Percentiles rank a stretch among this genome's conserved stretches.
These are phyloP conservation scores for Cyclotella kingstonii DNA, from an alignment of 108 stramenopile species.

Conservation along the genomic window DNA sequence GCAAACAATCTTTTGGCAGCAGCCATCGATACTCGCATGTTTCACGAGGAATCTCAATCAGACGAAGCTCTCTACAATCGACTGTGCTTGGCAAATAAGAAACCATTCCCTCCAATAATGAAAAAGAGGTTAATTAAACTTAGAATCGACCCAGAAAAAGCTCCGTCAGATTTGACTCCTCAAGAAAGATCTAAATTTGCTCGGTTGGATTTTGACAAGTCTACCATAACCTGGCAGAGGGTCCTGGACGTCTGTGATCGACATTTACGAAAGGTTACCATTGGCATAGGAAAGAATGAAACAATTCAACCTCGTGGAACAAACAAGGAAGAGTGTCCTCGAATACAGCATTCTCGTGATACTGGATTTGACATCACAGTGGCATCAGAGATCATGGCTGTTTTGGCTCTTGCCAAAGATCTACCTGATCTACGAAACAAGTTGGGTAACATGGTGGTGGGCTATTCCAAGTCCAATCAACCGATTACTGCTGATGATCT, in stretches of 20 bases:
- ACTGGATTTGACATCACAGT: slow-evolving; percentile 99
- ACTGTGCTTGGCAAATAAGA: slow-evolving; percentile 54
- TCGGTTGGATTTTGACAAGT: slow-evolving; percentile 92
- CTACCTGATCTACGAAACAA: slow-evolving; percentile 90
- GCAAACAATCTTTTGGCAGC: slow-evolving; percentile 96
- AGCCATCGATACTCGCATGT: slow-evolving; percentile 96
- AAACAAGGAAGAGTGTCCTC: slow-evolving; percentile 43
- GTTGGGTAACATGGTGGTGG: slow-evolving; percentile 94
- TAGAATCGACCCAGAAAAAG: slow-evolving; percentile 77
- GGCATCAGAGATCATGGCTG: slow-evolving; percentile 98
- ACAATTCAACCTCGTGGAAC: slow-evolving; percentile 65
- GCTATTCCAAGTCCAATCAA: slow-evolving; percentile 54
- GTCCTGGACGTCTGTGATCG: slow-evolving; percentile 98
- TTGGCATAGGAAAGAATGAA: slow-evolving; percentile 88
- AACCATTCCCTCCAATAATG: slow-evolving; percentile 79
- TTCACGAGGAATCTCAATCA: slow-evolving; percentile 91
- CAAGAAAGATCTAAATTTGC: slow-evolving; percentile 84
- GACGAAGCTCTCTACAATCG: slow-evolving; percentile 91
- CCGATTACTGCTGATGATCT: slow-evolving; percentile 97
- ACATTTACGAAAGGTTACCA: slow-evolving; percentile 78
- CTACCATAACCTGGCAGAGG: slow-evolving; percentile 96
- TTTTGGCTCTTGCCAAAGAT: slow-evolving; percentile 89
- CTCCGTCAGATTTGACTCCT: slow-evolving; percentile 80
- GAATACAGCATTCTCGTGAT: slow-evolving; percentile 68
- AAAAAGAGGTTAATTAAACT: slow-evolving; percentile 83